Evolutionary conservation across 495 filamentous ascomycete genomes (phyloP), one percentile per base, ranked within the genome.

Genomic region (Xylaria palmicola): DNA sequence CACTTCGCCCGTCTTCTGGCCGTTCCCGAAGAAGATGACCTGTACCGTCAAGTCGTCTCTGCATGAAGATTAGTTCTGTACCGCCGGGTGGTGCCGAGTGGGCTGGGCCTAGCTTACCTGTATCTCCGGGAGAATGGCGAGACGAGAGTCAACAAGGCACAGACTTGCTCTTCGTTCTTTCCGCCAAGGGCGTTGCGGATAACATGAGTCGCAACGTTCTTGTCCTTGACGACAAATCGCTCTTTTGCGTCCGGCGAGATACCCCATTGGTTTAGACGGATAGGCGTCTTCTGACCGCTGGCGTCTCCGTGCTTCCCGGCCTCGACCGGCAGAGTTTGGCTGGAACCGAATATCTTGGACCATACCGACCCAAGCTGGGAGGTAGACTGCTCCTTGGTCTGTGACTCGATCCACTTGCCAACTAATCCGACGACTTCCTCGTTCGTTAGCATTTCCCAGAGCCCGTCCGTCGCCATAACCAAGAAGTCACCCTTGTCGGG

Each of bases 391-490:
- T 75, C 73, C 15, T 76, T 69, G 48, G 81, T 74, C 65, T 92
- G 89, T 45, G 86, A 82, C 68, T 99, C 93, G 37, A 99, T 82
- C 95, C 95, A 99, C 72, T 93, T 90, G 3, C 93, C 95, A 12
- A 99, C 95, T 6, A 99, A 81, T 0, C 95, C 95, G 48, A 99
- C 88, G 1, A 97, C 95, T 77, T 99, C 95, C 70, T 99, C 95
- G 69, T 97, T 99, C 51, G 90, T 97, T 51, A 99, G 79, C 93
- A 98, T 98, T 76, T 99, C 95, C 94, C 95, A 99, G 12, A 99
- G 81, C 2, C 95, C 95, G 69, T 99, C 95, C 0, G 95, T 96
- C 5, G 95, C 95, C 81, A 99, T 86, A 52, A 99, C 93, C 5
- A 99, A 77, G 65, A 99, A 99, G 68, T 98, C 95, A 45, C 94